Evolutionary conservation across 257 asterid genomes (phyloP).

Genomic region (Misopates orontium): DNA sequence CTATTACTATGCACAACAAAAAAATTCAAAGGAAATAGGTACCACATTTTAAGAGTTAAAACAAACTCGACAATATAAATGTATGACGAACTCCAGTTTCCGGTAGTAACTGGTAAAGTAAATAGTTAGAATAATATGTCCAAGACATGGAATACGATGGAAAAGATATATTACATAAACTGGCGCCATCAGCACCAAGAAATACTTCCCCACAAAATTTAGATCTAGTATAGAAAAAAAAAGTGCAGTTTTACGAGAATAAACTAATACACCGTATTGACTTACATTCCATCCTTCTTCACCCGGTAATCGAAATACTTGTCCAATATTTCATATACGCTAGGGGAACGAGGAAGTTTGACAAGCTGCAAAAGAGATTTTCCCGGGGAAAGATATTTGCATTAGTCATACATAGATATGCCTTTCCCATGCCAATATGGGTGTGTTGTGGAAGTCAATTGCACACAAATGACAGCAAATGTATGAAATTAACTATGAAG

Average conservation of each 20-base stretch:
- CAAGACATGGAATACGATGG: too few relatives aligned
- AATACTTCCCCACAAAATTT: too few relatives aligned
- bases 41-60: neutral
- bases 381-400: constrained; percentile 16
- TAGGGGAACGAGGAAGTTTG: constrained; percentile 75
- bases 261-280: too few relatives aligned
- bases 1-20: too few relatives aligned
- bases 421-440: constrained; percentile 1
- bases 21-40: neutral
- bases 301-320: constrained; percentile 55
- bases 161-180: too few relatives aligned
- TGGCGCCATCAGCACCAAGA: too few relatives aligned
- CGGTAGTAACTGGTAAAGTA: neutral
- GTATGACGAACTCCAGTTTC: neutral
- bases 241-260: too few relatives aligned
- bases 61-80: neutral
- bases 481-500: neutral
- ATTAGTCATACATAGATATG: neutral
- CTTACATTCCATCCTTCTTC: constrained; percentile 63
- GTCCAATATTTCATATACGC: constrained; percentile 53
- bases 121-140: too few relatives aligned
- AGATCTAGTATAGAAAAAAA: too few relatives aligned
- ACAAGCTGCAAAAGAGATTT: constrained; percentile 56
- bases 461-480: constrained; percentile 2
- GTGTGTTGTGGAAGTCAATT: neutral